A percentile compares a stretch with the other conserved stretches of the same genome.
phyloP scores from a whole-genome alignment of 2,329 filamentous ascomycete genomes.

The Rhynchosporium graminicola region DNA sequence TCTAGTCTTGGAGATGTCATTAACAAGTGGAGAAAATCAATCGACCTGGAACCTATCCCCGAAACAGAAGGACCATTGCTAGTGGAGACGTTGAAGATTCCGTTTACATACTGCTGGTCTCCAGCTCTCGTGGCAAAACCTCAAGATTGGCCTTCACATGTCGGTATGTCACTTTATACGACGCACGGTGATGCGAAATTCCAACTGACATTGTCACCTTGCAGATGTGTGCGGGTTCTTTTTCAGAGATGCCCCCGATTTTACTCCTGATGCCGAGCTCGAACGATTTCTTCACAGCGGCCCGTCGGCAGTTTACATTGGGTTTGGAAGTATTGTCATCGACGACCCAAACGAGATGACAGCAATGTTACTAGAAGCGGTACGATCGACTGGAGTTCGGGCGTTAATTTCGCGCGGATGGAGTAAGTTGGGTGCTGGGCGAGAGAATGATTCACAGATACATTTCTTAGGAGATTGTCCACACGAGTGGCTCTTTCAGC shows the following conservation, averaged over 20 bases:
- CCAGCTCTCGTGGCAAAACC: slow-evolving; percentile 28
- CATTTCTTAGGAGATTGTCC: slow-evolving; percentile 24
- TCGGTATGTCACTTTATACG: slow-evolving; percentile 14
- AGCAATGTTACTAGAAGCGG: slow-evolving; percentile 42
- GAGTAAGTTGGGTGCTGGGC: slow-evolving; percentile 39
- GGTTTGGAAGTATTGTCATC: slow-evolving; percentile 35
- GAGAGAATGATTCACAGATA: slow-evolving; percentile 12
- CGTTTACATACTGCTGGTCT: slow-evolving; percentile 29
- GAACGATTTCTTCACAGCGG: slow-evolving; percentile 26
- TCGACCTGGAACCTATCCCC: slow-evolving; percentile 35
- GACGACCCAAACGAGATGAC: slow-evolving; percentile 42
- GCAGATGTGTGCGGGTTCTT: slow-evolving; percentile 70
- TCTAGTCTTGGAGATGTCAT: slow-evolving; percentile 15
- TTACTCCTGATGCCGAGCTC: slow-evolving; percentile 39
- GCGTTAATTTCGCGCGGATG: slow-evolving; percentile 44
- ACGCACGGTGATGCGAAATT: slow-evolving; percentile 26
- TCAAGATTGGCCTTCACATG: slow-evolving; percentile 25
- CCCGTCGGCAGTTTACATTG: slow-evolving; percentile 30
- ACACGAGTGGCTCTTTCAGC: slow-evolving; percentile 42
- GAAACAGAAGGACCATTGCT: slow-evolving; percentile 41
- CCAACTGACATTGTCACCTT: not conserved
- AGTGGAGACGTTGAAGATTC: slow-evolving; percentile 18
- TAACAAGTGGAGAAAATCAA: slow-evolving; percentile 14
- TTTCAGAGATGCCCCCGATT: slow-evolving; percentile 62
- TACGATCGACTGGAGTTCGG: slow-evolving; percentile 39